Base-by-base conservation (phyloP, 805 yeast genomes). In the Soucietia sequanensis region DNA sequence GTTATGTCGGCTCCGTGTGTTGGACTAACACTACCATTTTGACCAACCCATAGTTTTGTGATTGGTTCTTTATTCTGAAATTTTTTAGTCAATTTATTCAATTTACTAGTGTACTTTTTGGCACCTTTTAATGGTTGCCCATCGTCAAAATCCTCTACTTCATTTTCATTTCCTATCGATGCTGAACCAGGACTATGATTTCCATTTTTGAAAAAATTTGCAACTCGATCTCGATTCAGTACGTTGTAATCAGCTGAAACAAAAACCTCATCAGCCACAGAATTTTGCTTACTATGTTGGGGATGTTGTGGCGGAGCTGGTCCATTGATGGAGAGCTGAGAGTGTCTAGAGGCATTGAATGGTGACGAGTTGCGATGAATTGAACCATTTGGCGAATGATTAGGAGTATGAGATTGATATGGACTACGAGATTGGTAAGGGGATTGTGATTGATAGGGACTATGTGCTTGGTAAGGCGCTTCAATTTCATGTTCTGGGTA, bases 31-130 rank as follows among this genome's bases (percentile, higher is more conserved):
- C 17, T 7, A 26, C 17, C 10, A 7, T 20, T 26, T 13, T 34
- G 36, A 9, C 29, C 38, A 3, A 40, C 34, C 63, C 62, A 60
- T 6, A 59, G 33, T 6, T 46, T 38, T 5, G 57, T 42, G 26
- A 62, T 54, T 12, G 68, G 60, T 30, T 67, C 70, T 42, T 56
- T 62, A 15, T 59, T 46, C 33, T 52, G 54, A 37, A 67, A 60
- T 41, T 55, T 60, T 23, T 39, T 44, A 37, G 54, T 64, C 30
- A 67, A 43, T 44, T 59, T 61, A 32, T 48, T 44, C 34, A 66
- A 54, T 25, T 57, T 60, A 13, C 52, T 37, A n/a, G 44, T 40
- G 27, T 51, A 53, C 34, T 54, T 58, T 26, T 44, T 46, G 21
- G 48, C 31, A 6, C 46, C 47, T 14, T 48, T 52, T 1, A 29